Conservation (phyloP, 345 rosid species). For the Camelina neglecta region DNA sequence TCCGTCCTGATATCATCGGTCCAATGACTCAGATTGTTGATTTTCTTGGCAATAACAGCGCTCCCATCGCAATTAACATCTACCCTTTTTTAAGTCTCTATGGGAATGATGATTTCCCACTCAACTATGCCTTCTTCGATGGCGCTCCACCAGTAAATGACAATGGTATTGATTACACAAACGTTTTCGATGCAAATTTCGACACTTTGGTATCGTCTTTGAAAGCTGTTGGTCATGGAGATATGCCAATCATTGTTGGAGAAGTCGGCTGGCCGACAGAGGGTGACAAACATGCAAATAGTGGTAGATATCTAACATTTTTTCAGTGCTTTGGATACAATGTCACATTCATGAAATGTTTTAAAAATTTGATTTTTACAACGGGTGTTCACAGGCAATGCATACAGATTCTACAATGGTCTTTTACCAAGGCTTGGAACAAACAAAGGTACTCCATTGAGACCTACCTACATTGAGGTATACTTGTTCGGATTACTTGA, state of each 20-base stretch:
- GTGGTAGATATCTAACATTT: slow-evolving; percentile 2
- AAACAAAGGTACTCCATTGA: slow-evolving; percentile 71
- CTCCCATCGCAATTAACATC: slow-evolving; percentile 85
- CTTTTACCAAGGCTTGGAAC: slow-evolving; percentile 66
- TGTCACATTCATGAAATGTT: not conserved
- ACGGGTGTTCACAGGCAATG: slow-evolving; percentile 41
- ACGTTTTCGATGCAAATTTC: slow-evolving; percentile 87
- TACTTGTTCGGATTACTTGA: slow-evolving; percentile 73
- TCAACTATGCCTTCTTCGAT: slow-evolving; percentile 84
- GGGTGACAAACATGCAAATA: slow-evolving; percentile 60
- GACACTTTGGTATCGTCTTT: slow-evolving; percentile 80
- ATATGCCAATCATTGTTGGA: slow-evolving; percentile 51
- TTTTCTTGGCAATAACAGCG: slow-evolving; percentile 63
- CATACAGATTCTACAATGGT: slow-evolving; percentile 77
- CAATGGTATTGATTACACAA: slow-evolving; percentile 63
- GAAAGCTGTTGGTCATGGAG: slow-evolving; percentile 65
- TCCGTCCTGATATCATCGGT: slow-evolving; percentile 60
- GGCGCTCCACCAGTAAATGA: slow-evolving; percentile 65
- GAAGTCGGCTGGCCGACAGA: slow-evolving; percentile 44
- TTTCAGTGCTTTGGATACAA: not conserved
- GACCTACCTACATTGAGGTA: slow-evolving; percentile 64
- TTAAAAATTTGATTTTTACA: not conserved
- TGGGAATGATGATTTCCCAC: slow-evolving; percentile 70
- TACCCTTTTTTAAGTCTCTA: slow-evolving; percentile 91
- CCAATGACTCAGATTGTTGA: slow-evolving; percentile 76